phyloP scores from a whole-genome alignment of 164 flowering plant genomes.

The Akebia trifoliata region DNA sequence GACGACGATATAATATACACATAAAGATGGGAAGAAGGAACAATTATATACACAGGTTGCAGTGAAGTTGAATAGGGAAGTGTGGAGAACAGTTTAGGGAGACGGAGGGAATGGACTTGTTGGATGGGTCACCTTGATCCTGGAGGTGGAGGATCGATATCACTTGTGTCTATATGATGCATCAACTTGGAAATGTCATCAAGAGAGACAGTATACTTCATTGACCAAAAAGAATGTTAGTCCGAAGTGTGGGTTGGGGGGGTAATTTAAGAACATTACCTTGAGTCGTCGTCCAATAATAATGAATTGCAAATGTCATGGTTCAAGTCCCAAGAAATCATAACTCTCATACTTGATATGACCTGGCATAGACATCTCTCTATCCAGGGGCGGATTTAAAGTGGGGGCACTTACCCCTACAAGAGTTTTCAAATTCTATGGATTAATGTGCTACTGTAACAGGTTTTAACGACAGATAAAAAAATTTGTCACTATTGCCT shows the following conservation, averaged over 20 bases:
- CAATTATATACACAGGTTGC: constrained; percentile 26
- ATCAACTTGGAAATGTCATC: constrained; percentile 88
- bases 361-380: constrained; percentile 61
- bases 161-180: constrained; percentile 63
- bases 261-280: constrained; percentile 29
- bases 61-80: not conserved
- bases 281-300: constrained; percentile 84
- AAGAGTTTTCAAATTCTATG: no score
- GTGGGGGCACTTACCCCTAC: no score
- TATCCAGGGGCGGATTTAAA: no score
- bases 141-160: constrained; percentile 72
- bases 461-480: no score
- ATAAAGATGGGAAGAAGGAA: constrained; percentile 2
- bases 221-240: not conserved
- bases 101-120: no score
- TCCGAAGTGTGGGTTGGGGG: not conserved
- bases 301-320: constrained; percentile 81
- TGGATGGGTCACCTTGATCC: not conserved
- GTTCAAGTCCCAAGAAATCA: constrained; percentile 83
- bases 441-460: no score
- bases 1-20: constrained; percentile 14
- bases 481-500: no score
- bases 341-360: constrained; percentile 77
- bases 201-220: constrained; percentile 88
- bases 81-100: not conserved